Conservation (phyloP, 2,329 filamentous ascomycete genomes). For the Xylaria sp. region DNA sequence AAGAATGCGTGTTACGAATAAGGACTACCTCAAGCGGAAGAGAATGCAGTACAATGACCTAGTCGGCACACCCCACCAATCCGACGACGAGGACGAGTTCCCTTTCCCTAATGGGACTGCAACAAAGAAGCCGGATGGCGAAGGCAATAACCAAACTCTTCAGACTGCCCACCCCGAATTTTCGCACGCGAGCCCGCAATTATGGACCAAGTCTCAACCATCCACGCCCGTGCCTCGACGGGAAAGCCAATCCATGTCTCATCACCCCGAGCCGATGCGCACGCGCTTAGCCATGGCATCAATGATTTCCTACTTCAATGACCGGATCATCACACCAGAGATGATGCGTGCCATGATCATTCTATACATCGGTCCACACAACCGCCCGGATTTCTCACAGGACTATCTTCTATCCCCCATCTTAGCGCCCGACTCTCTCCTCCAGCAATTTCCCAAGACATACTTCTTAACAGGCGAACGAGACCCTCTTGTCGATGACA, state of each 20-base stretch:
- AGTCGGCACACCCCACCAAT: slow-evolving; percentile 81
- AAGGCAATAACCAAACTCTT: slow-evolving; percentile 23
- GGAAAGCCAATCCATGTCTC: slow-evolving; percentile 45
- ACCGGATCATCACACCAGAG: slow-evolving; percentile 90
- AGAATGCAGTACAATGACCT: slow-evolving; percentile 86
- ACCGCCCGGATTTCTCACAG: slow-evolving; percentile 88
- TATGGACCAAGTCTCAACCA: slow-evolving; percentile 40
- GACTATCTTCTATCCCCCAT: slow-evolving; percentile 92
- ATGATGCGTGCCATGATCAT: slow-evolving; percentile 99
- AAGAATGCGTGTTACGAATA: slow-evolving; percentile 77
- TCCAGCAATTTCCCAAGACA: slow-evolving; percentile 89
- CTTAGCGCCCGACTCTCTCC: slow-evolving; percentile 81
- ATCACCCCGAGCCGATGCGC: slow-evolving; percentile 65
- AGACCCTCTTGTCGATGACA: slow-evolving; percentile 95
- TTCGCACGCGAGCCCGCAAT: slow-evolving; percentile 54
- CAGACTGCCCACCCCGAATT: slow-evolving; percentile 55
- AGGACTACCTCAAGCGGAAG: slow-evolving; percentile 79
- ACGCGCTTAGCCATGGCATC: slow-evolving; percentile 92
- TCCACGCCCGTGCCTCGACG: slow-evolving; percentile 27
- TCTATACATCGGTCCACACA: slow-evolving; percentile 91
- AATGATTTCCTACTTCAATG: slow-evolving; percentile 99
- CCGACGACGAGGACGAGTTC: slow-evolving; percentile 71
- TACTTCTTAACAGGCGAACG: slow-evolving; percentile 95
- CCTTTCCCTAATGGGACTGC: slow-evolving; percentile 41
- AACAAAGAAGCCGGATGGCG: slow-evolving; percentile 27